Base-by-base conservation (phyloP, 1,139 yeast genomes). In the Debaryomyces udenii region DNA sequence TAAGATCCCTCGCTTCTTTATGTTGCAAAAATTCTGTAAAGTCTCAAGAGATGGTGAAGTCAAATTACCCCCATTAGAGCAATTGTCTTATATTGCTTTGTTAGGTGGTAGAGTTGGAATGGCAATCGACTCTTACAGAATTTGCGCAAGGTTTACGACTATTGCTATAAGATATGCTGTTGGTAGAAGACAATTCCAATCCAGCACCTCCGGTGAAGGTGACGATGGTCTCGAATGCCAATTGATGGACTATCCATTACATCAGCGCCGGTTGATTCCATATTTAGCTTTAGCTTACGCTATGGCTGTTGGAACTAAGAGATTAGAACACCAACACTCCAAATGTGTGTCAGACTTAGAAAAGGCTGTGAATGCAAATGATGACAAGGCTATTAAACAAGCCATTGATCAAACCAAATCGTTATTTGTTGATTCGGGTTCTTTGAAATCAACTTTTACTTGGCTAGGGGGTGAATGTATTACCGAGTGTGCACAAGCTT, bases 1-100 rank as follows among this genome's bases (percentile, higher is more conserved):
- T 37, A 59, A 71, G 48, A 69, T 72, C 44, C 78, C 78, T 38
- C 57, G 76, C 44, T 68, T 54, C 59, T 70, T 69, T 55, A 71
- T 72, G 78, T 68, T 72, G 57, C 76, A 71, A 58, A 71, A 68
- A 54, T 72, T 66, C 66, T 67, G 74, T 56, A 67, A 67, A 53
- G 78, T 72, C 38, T 56, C 66, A 40, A 52, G 62, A 42, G 62
- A 61, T 9, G 78, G 77, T 45, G 64, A 66, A 6, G 78, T 72
- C 38, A 55, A 52, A 24, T 63, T 68, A 51, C 76, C 77, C 35
- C 76, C 76, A 29, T 64, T 69, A 55, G 74, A 71, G 52, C 78
- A 72, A 57, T 68, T 72, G 51, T 67, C 74, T 27, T 72, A 72
- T 61, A 66, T 72, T 32, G 74, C 76, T 16, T 65, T 72, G 50